Evolutionary conservation across 768 basidiomycete species (phyloP), one percentile per base, ranked within the genome.

Genomic region (Rhizopogon rudus): DNA sequence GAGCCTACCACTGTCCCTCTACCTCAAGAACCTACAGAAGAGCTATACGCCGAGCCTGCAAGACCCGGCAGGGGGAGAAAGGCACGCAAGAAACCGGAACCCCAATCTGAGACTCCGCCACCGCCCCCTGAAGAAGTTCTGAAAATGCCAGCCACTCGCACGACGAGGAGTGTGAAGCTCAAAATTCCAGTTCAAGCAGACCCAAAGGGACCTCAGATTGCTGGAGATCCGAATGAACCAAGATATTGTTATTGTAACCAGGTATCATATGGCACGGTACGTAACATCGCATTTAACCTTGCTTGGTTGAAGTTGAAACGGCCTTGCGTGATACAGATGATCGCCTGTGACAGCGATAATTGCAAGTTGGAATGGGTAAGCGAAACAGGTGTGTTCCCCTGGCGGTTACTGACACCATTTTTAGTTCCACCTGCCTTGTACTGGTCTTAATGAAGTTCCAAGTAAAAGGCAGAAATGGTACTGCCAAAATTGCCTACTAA

Each of bases 361-460:
- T 96, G 93, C 67, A 73, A 79, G 59, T 74, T 76, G 40, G 90
- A 93, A 84, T 96, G 93, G 93, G 93, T 88, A 63, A 67, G 88
- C 77, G 42, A 10, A 44, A 37, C 10, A 13, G 13, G 5, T 5
- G 49, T 49, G 14, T 16, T 28, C 28, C 29, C 0, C 17, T 35
- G 8, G n/a, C 20, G 3, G 35, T 44, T 39, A n/a, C 49, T 58
- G 52, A 54, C 25, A 5, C 52, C 8, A n/a, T 35, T 45, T n/a
- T 31, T 56, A 92, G 89, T 92, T 89, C 68, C 90, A 92, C 67
- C 68, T 88, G 25, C 78, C 69, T 14, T 91, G 89, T 63, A 81
- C 84, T 3, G 82, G 80, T 33, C 73, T 91, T 35, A 72, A 71
- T 17, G 78, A 80, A 52, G 73, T 80, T 29, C 87, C 87, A 1